Base-by-base conservation (phyloP, 257 asterid genomes). In the Datura wrightii region DNA sequence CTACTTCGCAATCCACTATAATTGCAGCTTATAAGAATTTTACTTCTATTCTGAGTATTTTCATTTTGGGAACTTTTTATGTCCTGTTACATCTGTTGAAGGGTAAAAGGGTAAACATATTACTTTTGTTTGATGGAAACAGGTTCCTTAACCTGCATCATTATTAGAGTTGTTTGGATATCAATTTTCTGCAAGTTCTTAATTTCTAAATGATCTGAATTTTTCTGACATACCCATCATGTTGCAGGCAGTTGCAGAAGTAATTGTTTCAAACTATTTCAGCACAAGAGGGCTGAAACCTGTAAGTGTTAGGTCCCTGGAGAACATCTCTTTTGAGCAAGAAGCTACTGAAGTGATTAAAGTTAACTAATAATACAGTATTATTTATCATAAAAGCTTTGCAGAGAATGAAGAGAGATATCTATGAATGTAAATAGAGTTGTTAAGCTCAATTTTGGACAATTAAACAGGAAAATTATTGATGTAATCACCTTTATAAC, bases 161-260 rank as follows among this genome's bases (percentile, higher is more conserved):
- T 74, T 74, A 31, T 8, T 76, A 76, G 81, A 74, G 81, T 74
- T 48, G 81, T 24, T 48, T 46, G 42, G 52, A 8, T 70, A 50
- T 74, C 11, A 78, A 31, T 78, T 31, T 74, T 50, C 63, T 78
- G 82, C 82, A 78, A 52, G 46, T 78, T 78, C 24, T 74, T 48
- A 48, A 13, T 74, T 74, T 74, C 48, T 74, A 41, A 41, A 11
- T 74, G 10, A 74, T 74, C 60, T 10, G 63, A 78, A 78, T 14
- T 78, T 14, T 78, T 78, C 5, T 78, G 62, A 53, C 44, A 52
- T 78, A 48, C n/a, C 66, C 52, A 63, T 82, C 65, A 50, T 78
- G 63, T 53, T 86, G 88, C 90, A 96, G 99, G 97, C 94, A 0
- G 94, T 94, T 62, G 89, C 98, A 60, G 97, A 91, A 83, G 94